Evolutionary conservation across 352 stramenopile genomes (phyloP), one percentile per base, ranked within the genome.

Genomic region (Pythium plurisporium): DNA sequence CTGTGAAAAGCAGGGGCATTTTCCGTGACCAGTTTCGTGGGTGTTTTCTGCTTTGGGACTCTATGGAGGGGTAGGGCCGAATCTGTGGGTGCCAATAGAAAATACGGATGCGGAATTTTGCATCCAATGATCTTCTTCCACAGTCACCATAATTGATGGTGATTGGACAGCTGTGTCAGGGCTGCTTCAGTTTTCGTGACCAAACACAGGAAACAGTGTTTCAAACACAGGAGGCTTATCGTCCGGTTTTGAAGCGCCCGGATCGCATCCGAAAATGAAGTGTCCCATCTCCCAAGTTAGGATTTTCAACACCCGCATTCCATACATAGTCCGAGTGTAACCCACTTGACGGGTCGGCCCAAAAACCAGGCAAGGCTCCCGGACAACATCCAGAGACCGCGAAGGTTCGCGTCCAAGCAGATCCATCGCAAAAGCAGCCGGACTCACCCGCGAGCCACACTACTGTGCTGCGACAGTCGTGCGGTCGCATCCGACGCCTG

Each of bases 221-320:
- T n/a, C n/a, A n/a, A n/a, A n/a, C n/a, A n/a, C n/a, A n/a, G n/a
- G n/a, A n/a, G n/a, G n/a, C n/a, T n/a, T n/a, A n/a, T n/a, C n/a
- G n/a, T n/a, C n/a, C n/a, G n/a, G n/a, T n/a, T n/a, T n/a, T n/a
- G n/a, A n/a, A n/a, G n/a, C n/a, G n/a, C n/a, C n/a, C n/a, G n/a
- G 51, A 56, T 56, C 48, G 48, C 48, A 22, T 31, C 37, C 48
- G n/a, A 46, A 46, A 46, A 17, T 19, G 37, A 37, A 59, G 42
- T 60, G 53, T 60, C 53, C 42, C 53, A 60, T 60, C 53, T 60
- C 29, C 51, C 23, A 2, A n/a, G 15, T 4, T 30, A 53, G 29
- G 33, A 44, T 8, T 15, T 11, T 34, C 41, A 22, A 3, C 14
- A 14, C 14, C 8, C 14, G 31, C 33, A 20, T 30, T 33, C 31